phyloP scores from a whole-genome alignment of 495 filamentous ascomycete species.

The Monascus purpureus region DNA sequence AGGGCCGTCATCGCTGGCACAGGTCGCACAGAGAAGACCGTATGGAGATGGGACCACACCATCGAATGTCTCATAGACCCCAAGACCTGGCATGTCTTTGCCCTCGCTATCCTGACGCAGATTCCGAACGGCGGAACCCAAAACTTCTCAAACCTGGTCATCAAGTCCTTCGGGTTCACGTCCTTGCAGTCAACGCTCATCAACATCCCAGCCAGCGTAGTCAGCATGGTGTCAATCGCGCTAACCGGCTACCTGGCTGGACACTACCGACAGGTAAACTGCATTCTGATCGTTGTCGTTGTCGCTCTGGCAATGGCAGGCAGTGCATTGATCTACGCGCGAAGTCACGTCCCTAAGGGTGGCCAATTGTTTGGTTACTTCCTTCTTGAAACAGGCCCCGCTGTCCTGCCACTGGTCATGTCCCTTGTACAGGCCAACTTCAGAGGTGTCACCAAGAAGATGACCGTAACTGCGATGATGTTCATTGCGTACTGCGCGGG shows the following conservation, averaged over 20 bases:
- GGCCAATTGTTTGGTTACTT: no score
- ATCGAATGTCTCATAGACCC: slow-evolving; percentile 27
- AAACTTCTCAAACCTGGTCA: slow-evolving; percentile 34
- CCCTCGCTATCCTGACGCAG: slow-evolving; percentile 31
- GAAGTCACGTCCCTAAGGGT: no score
- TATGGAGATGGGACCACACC: slow-evolving; percentile 16
- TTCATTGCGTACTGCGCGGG: slow-evolving; percentile 39
- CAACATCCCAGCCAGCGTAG: slow-evolving; percentile 47
- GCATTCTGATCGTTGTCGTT: no score
- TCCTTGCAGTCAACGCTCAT: slow-evolving; percentile 36
- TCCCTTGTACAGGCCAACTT: slow-evolving; percentile 29
- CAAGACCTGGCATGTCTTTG: slow-evolving; percentile 25
- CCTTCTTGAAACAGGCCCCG: no score
- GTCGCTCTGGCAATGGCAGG: no score
- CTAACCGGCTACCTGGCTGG: slow-evolving; percentile 13
- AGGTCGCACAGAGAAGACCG: slow-evolving; percentile 27
- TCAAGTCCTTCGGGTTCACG: slow-evolving; percentile 31
- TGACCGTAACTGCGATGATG: slow-evolving; percentile 34
- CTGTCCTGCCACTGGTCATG: slow-evolving; percentile 29
- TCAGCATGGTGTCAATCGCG: slow-evolving; percentile 13
- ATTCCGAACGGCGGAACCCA: slow-evolving; percentile 38
- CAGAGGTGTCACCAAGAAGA: slow-evolving; percentile 21
- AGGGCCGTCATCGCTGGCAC: slow-evolving; percentile 29
- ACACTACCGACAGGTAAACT: no score
- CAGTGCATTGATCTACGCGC: slow-evolving; percentile 46